phyloP scores from a whole-genome alignment of 768 basidiomycete species.

The Dendrothele bispora region DNA sequence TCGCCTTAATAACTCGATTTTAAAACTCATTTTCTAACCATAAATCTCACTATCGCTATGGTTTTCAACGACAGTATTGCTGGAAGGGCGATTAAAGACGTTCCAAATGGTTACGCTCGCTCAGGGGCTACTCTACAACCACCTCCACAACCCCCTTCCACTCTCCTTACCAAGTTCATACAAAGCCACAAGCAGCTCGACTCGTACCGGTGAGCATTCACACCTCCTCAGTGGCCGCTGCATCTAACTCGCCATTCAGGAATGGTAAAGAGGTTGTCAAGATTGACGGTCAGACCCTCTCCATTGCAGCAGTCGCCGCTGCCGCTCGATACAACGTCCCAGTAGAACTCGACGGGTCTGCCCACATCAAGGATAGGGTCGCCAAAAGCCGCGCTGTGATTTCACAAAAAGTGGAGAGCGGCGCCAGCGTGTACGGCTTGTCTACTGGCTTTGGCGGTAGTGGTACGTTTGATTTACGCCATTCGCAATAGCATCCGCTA shows the following conservation, averaged over 20 bases:
- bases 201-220: conserved; percentile 50
- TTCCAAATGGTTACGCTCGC: background rate
- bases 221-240: background rate
- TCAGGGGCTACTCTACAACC: background rate
- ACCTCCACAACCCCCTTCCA: background rate
- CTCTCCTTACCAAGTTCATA: conserved; percentile 35
- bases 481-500: conserved; percentile 8
- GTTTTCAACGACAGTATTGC: conserved; percentile 24
- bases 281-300: conserved; percentile 64
- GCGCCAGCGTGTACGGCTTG: conserved; percentile 80
- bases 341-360: conserved; percentile 42
- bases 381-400: conserved; percentile 66
- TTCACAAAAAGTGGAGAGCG: conserved; percentile 62
- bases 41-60: conserved; percentile 14
- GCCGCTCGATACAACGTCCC: conserved; percentile 56
- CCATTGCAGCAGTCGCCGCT: conserved; percentile 67
- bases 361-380: conserved; percentile 49
- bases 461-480: conserved; percentile 35
- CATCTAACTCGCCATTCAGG: conserved; percentile 29
- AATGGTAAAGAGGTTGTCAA: conserved; percentile 47
- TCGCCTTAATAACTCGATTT: background rate
- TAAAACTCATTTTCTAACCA: background rate
- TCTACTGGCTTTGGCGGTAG: conserved; percentile 71
- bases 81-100: background rate
- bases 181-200: conserved; percentile 54